Evolutionary conservation across 192 early-diverging fungal genomes (phyloP), one percentile per base, ranked within the genome.

Genomic region (Lobosporangium transversale): DNA sequence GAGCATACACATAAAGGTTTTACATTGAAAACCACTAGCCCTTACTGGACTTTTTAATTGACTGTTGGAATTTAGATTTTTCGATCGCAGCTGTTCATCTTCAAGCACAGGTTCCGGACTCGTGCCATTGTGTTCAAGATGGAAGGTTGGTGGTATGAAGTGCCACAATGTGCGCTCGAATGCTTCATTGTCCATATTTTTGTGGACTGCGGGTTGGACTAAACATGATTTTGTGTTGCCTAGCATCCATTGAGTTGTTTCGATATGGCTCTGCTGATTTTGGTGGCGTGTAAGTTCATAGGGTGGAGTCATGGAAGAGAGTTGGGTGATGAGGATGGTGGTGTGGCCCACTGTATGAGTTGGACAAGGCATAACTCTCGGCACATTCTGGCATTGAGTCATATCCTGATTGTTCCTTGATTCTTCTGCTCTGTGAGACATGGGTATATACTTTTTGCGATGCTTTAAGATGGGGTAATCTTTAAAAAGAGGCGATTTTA

Each of bases 151-250:
- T 4, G 57, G 55, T 0, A 70, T 43, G 2, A 70, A 14, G 26
- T 35, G 47, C 68, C 68, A 70, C n/a, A 70, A 44, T 26, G 35
- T 42, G 4, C 37, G 21, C 24, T 70, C 36, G n/a, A 62, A 70
- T 1, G 52, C 18, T 11, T 61, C 58, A 15, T 69, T 27, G 23
- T 10, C 6, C 1, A 18, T 12, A 4, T 42, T 62, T 12, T 5
- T 36, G 27, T 24, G 18, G 18, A n/a, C n/a, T n/a, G n/a, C n/a
- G n/a, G n/a, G n/a, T n/a, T n/a, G 30, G 47, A 4, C 21, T 35
- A 51, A 8, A 3, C 24, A n/a, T 31, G 20, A n/a, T 17, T 14
- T 37, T 11, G 36, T 4, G 18, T 26, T 50, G 59, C 18, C 45
- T 48, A n/a, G 12, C 21, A 51, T 10, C n/a, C n/a, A 17, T n/a